phyloP scores from a whole-genome alignment of 192 early-diverging fungal species.

The Physocladia obscura region DNA sequence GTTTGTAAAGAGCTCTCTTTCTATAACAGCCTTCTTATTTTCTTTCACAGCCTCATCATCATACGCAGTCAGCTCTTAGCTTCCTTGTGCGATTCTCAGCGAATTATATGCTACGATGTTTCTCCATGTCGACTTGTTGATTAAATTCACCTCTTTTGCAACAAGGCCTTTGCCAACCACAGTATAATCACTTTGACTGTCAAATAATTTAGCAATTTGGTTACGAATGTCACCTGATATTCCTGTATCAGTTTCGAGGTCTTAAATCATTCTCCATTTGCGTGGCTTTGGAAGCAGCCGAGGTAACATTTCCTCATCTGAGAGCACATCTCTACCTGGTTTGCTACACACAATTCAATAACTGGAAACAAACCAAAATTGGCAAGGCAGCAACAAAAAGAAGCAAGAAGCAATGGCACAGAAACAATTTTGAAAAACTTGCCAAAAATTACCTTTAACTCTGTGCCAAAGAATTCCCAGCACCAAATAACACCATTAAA shows the following conservation, averaged over 20 bases:
- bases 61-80: neutral
- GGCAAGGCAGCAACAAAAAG: too few relatives aligned
- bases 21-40: neutral
- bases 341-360: too few relatives aligned
- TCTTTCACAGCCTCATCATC: neutral
- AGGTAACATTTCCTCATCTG: neutral
- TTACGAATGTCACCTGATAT: too few relatives aligned
- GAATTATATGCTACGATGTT: conserved; percentile 4
- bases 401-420: too few relatives aligned
- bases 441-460: too few relatives aligned
- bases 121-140: conserved; percentile 10
- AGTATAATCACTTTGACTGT: neutral
- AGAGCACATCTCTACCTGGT: neutral
- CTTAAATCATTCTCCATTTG: conserved; percentile 1
- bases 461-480: too few relatives aligned
- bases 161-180: too few relatives aligned
- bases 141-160: neutral
- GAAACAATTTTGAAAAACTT: too few relatives aligned
- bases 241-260: too few relatives aligned
- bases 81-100: neutral
- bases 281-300: neutral
- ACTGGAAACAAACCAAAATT: too few relatives aligned
- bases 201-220: too few relatives aligned
- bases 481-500: too few relatives aligned
- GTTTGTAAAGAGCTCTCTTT: neutral